These are phyloP conservation scores for Tuber calosporum DNA, from an alignment of 495 filamentous ascomycete species.

Conservation along the genomic window DNA sequence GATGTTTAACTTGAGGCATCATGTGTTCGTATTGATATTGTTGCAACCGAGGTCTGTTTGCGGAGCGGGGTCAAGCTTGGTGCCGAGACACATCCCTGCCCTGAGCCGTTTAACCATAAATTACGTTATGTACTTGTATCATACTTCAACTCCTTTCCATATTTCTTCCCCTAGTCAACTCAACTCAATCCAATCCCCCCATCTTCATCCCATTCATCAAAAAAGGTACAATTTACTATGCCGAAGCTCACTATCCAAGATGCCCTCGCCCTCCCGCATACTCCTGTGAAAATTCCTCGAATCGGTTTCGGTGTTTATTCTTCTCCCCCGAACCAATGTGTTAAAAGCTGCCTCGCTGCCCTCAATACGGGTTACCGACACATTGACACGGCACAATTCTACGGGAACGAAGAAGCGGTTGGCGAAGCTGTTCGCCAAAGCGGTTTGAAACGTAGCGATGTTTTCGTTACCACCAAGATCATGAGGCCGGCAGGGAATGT, in stretches of 20 bases:
- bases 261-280: conserved; percentile 52
- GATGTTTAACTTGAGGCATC: too few relatives aligned
- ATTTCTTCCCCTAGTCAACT: neutral
- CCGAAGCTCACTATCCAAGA: conserved; percentile 50
- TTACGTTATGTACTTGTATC: neutral
- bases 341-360: conserved; percentile 55
- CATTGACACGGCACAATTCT: conserved; percentile 67
- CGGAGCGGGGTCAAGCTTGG: too few relatives aligned
- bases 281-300: conserved; percentile 52
- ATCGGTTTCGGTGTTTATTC: conserved; percentile 73
- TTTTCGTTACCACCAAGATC: conserved; percentile 66
- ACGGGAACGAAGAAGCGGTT: conserved; percentile 61
- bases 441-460: conserved; percentile 50
- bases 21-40: too few relatives aligned
- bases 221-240: conserved; percentile 9
- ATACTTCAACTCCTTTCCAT: neutral
- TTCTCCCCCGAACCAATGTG: conserved; percentile 49
- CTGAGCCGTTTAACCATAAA: too few relatives aligned
- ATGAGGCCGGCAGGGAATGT: conserved; percentile 51
- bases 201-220: neutral
- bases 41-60: too few relatives aligned
- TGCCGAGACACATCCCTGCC: too few relatives aligned
- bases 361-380: conserved; percentile 60
- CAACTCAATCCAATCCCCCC: neutral
- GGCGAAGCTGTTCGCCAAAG: conserved; percentile 55